These are phyloP conservation scores for Stenocarpella maydis DNA, from an alignment of 2,329 filamentous ascomycete genomes.

Conservation along the genomic window DNA sequence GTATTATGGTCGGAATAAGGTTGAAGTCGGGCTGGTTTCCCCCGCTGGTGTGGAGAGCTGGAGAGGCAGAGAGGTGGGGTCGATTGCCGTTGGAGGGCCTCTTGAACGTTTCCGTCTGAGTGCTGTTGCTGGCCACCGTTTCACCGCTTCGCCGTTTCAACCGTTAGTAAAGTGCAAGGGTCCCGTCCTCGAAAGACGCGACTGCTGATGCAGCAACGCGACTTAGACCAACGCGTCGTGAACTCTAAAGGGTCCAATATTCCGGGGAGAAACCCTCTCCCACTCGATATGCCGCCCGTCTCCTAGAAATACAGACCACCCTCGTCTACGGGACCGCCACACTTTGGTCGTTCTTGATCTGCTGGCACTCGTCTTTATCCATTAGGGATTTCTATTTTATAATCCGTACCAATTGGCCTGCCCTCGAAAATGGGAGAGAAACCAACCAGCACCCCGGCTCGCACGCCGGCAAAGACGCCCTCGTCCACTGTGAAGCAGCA, in stretches of 20 bases:
- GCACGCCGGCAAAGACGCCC: constrained; percentile 48
- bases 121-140: too few relatives aligned
- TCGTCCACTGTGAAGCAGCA: constrained; percentile 65
- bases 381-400: background rate
- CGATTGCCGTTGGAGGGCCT: background rate
- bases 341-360: background rate
- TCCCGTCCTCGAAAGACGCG: constrained; percentile 2
- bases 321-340: background rate
- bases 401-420: constrained; percentile 14
- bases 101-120: too few relatives aligned
- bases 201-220: constrained; percentile 19
- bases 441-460: constrained; percentile 38
- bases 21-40: background rate
- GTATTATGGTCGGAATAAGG: background rate
- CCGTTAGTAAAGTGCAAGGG: background rate
- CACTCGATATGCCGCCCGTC: background rate
- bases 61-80: background rate
- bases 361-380: background rate
- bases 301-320: background rate
- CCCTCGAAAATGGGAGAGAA: constrained; percentile 30
- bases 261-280: background rate
- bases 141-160: background rate
- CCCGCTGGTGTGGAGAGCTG: background rate
- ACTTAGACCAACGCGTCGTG: constrained; percentile 11
- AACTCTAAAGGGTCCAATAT: constrained; percentile 18